Percentiles rank a stretch among this genome's conserved stretches.
Conservation (phyloP, 192 early-diverging fungal species). For the Lunasporangiospora selenospora region DNA sequence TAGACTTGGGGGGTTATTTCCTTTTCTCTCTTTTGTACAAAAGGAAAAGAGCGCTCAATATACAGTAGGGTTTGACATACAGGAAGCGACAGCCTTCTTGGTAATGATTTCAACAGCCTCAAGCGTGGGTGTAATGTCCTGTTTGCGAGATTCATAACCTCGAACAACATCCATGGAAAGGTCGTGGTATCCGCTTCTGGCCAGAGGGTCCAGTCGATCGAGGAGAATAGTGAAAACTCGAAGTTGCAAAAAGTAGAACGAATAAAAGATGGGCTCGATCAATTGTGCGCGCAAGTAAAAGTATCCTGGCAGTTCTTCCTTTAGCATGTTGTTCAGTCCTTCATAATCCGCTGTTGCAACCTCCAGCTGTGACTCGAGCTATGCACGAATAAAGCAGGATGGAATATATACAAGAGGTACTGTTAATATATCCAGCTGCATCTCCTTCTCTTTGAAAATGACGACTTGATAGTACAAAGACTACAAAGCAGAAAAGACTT, state of each 20-base stretch:
- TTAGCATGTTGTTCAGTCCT: slow-evolving; percentile 82
- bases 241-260: slow-evolving; percentile 85
- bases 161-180: slow-evolving; percentile 51
- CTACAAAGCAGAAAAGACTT: neutral
- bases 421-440: neutral
- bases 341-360: slow-evolving; percentile 87
- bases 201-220: slow-evolving; percentile 64
- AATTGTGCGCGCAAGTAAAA: slow-evolving; percentile 76
- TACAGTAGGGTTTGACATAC: no score
- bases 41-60: no score
- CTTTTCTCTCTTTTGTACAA: no score
- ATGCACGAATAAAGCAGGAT: neutral
- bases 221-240: slow-evolving; percentile 75
- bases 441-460: no score
- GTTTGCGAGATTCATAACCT: slow-evolving; percentile 48
- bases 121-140: slow-evolving; percentile 35
- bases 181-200: slow-evolving; percentile 65
- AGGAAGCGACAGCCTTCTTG: slow-evolving; percentile 11
- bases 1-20: no score
- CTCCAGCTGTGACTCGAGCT: slow-evolving; percentile 74
- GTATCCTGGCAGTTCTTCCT: slow-evolving; percentile 81
- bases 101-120: slow-evolving; percentile 43
- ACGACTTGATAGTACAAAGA: no score
- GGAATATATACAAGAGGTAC: neutral
- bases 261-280: slow-evolving; percentile 87